These are phyloP conservation scores for Fusarium subglutinans DNA, from an alignment of 2,329 filamentous ascomycete genomes.

Conservation along the genomic window DNA sequence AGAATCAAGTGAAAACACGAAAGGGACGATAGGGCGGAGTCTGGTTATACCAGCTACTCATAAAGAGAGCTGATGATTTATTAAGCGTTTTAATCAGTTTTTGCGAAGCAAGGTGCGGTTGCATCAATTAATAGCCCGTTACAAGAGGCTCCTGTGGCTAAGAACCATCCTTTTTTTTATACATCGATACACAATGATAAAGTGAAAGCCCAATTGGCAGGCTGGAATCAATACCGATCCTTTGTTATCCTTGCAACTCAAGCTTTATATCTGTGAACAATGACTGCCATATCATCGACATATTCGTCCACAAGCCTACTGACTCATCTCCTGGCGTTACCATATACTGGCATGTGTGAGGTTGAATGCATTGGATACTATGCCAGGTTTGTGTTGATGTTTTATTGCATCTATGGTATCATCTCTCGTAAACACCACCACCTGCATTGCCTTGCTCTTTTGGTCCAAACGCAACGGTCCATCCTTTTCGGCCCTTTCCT, in stretches of 20 bases:
- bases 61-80: slow-evolving; percentile 20
- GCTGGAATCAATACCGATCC: slow-evolving; percentile 22
- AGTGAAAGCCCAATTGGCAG: slow-evolving; percentile 26
- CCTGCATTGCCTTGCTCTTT: slow-evolving; percentile 15
- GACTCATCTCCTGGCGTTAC: not conserved
- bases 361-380: not conserved
- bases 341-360: not conserved
- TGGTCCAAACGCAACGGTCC: slow-evolving; percentile 12
- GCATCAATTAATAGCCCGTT: slow-evolving; percentile 29
- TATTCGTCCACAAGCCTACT: too few relatives aligned
- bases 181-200: slow-evolving; percentile 22
- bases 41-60: slow-evolving; percentile 9
- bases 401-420: slow-evolving; percentile 42
- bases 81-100: slow-evolving; percentile 40
- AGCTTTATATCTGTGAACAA: not conserved
- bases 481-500: slow-evolving; percentile 12
- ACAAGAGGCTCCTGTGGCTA: slow-evolving; percentile 13
- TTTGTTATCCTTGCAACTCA: slow-evolving; percentile 2
- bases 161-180: slow-evolving; percentile 20
- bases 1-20: not conserved
- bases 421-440: slow-evolving; percentile 42
- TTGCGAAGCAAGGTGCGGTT: slow-evolving; percentile 5
- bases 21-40: slow-evolving; percentile 2
- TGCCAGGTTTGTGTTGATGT: slow-evolving; percentile 23
- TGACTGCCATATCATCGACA: not conserved